phyloP scores from a whole-genome alignment of 2,329 filamentous ascomycete genomes.

The Aspergillus sp. region DNA sequence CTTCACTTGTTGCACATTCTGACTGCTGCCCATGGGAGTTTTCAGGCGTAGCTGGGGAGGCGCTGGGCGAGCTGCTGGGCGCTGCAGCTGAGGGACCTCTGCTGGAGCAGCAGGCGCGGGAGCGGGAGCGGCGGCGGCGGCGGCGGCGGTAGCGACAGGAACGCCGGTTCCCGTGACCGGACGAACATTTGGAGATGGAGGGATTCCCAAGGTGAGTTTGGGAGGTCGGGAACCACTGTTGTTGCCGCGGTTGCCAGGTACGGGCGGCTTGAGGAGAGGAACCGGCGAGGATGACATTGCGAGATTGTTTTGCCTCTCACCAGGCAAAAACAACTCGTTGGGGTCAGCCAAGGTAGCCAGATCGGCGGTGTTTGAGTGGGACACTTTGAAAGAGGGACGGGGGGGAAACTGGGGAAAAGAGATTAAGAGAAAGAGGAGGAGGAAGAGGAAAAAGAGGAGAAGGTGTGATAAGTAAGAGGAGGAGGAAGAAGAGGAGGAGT shows the following conservation, averaged over 20 bases:
- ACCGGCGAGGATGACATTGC: slow-evolving; percentile 71
- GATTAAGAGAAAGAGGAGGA: slow-evolving; percentile 6
- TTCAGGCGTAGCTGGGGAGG: slow-evolving; percentile 81
- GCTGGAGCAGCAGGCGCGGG: slow-evolving; percentile 10
- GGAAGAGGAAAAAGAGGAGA: slow-evolving; percentile 7
- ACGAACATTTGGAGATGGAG: slow-evolving; percentile 79
- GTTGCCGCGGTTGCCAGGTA: slow-evolving; percentile 67
- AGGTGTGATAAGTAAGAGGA: not conserved
- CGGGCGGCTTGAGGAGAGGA: slow-evolving; percentile 78
- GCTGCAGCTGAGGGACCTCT: slow-evolving; percentile 36
- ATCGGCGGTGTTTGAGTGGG: slow-evolving; percentile 30
- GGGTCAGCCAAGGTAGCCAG: slow-evolving; percentile 42
- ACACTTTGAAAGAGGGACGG: slow-evolving; percentile 20
- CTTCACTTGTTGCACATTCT: slow-evolving; percentile 67
- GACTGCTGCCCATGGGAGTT: slow-evolving; percentile 78
- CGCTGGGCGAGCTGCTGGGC: slow-evolving; percentile 55
- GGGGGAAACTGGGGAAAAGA: slow-evolving; percentile 7
- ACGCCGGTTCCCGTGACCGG: slow-evolving; percentile 61
- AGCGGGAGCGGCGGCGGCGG: not conserved
- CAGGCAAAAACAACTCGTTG: slow-evolving; percentile 44
- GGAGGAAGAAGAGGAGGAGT: not conserved
- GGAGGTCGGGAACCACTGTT: slow-evolving; percentile 67
- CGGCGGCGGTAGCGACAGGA: slow-evolving; percentile 26
- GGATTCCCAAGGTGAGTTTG: slow-evolving; percentile 84
- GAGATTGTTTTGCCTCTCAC: slow-evolving; percentile 44